Percentiles rank a stretch among this genome's conserved stretches.
phyloP scores from a whole-genome alignment of 768 basidiomycete genomes.

The Thelephora ganbajun region DNA sequence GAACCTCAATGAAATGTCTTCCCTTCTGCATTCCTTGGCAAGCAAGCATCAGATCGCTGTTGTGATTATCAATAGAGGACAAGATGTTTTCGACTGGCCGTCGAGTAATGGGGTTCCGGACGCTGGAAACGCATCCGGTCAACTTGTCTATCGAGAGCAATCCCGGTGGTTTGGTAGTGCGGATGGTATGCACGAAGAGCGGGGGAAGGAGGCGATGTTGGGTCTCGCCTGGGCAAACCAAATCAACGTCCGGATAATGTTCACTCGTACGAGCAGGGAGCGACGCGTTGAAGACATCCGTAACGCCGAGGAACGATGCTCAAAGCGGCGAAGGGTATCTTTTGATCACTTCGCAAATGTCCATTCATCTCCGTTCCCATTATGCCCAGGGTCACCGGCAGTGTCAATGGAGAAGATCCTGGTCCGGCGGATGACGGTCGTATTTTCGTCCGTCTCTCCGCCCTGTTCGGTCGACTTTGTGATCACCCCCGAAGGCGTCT shows the following conservation, averaged over 20 bases:
- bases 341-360: not conserved
- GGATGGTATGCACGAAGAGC: conserved; percentile 40
- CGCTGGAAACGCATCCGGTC: conserved; percentile 13
- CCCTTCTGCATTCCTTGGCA: conserved; percentile 60
- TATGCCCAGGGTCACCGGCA: conserved; percentile 7
- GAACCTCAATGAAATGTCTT: conserved; percentile 51
- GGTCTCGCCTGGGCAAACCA: conserved; percentile 93
- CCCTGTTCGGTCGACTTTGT: conserved; percentile 64
- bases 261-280: conserved; percentile 62
- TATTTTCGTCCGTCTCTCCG: conserved; percentile 56
- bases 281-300: conserved; percentile 30
- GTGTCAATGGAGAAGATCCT: conserved; percentile 19
- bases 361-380: not conserved
- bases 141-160: conserved; percentile 57
- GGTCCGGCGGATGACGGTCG: conserved; percentile 58
- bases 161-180: conserved; percentile 64
- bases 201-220: conserved; percentile 65
- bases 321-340: conserved; percentile 17
- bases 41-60: conserved; percentile 51
- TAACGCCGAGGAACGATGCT: conserved; percentile 8
- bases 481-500: conserved; percentile 48
- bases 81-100: conserved; percentile 34
- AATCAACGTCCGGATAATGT: conserved; percentile 73
- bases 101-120: conserved; percentile 8
- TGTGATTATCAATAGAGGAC: conserved; percentile 81